Percentiles rank a stretch among this genome's conserved stretches.
These are phyloP conservation scores for Bjerkandera adusta DNA, from an alignment of 1,284 basidiomycete species.

Conservation along the genomic window DNA sequence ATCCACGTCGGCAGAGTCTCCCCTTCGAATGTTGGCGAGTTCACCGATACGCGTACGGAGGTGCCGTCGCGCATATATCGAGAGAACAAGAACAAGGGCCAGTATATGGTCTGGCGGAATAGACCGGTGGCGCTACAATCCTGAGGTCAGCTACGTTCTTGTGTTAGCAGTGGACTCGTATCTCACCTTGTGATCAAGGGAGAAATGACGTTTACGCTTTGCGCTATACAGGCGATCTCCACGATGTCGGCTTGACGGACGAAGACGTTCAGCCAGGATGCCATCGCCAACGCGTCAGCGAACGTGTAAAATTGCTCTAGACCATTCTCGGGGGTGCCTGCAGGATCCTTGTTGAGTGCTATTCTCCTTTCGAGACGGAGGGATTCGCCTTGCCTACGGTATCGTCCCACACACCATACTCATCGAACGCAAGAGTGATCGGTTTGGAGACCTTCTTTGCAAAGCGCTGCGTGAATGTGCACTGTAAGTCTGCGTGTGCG, in stretches of 20 bases:
- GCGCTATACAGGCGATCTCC: conserved; percentile 63
- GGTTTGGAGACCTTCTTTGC: conserved; percentile 21
- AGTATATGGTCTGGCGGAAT: conserved; percentile 53
- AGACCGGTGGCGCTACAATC: conserved; percentile 39
- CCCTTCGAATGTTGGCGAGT: conserved; percentile 40
- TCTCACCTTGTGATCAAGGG: conserved; percentile 35
- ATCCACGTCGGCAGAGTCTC: conserved; percentile 50
- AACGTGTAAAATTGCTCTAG: conserved; percentile 61
- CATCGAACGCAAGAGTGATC: conserved; percentile 44
- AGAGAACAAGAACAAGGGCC: conserved; percentile 51
- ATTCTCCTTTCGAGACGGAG: conserved; percentile 3
- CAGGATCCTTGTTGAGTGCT: neutral
- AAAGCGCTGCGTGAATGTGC: conserved; percentile 22
- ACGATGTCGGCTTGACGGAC: conserved; percentile 59
- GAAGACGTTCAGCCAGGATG: conserved; percentile 64
- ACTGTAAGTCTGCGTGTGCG: neutral
- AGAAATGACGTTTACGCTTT: conserved; percentile 58
- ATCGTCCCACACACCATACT: conserved; percentile 58
- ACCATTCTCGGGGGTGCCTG: conserved; percentile 45
- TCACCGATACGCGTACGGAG: conserved; percentile 40
- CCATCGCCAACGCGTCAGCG: conserved; percentile 58
- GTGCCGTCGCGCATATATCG: conserved; percentile 52
- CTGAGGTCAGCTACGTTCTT: too few relatives aligned
- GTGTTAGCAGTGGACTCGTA: conserved; percentile 2
- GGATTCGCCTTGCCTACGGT: conserved; percentile 26